Conservation (phyloP, 257 asterid genomes). For the Capsicum chinense region DNA sequence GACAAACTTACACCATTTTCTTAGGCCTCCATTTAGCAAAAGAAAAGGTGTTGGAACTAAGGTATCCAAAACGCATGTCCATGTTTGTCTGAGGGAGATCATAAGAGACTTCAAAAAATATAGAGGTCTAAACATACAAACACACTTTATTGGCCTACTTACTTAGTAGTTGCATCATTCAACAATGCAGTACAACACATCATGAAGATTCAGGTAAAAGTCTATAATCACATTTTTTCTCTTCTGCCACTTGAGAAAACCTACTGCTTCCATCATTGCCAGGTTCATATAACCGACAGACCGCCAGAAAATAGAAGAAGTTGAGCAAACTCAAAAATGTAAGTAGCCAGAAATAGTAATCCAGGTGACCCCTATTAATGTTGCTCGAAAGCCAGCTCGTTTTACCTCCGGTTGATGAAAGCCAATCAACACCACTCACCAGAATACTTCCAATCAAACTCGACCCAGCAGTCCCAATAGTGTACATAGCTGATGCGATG, state of each 20-base stretch:
- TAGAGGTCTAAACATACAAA: not conserved
- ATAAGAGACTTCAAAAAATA: no score
- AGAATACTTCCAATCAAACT: slow-evolving; percentile 31
- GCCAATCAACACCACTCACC: slow-evolving; percentile 30
- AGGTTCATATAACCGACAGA: slow-evolving; percentile 20
- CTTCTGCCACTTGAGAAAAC: not conserved
- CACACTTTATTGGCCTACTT: not conserved
- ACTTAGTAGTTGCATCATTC: not conserved
- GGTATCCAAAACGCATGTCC: not conserved
- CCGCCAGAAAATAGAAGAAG: slow-evolving; percentile 5
- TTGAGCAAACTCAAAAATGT: slow-evolving; percentile 29
- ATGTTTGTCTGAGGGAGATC: not conserved
- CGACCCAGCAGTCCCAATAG: slow-evolving; percentile 30
- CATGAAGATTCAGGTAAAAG: slow-evolving; percentile 1
- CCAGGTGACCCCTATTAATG: slow-evolving; percentile 35
- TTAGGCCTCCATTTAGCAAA: no score
- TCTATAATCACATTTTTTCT: not conserved
- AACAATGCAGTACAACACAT: not conserved
- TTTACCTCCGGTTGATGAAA: not conserved
- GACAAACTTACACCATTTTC: no score
- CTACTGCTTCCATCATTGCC: not conserved
- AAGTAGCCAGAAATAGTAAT: slow-evolving; percentile 40
- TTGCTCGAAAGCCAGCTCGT: slow-evolving; percentile 38
- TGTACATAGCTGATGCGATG: slow-evolving; percentile 30
- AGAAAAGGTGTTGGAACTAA: not conserved